Conservation (phyloP, 306 rosid genomes). For the Gastrolobium villosum region DNA sequence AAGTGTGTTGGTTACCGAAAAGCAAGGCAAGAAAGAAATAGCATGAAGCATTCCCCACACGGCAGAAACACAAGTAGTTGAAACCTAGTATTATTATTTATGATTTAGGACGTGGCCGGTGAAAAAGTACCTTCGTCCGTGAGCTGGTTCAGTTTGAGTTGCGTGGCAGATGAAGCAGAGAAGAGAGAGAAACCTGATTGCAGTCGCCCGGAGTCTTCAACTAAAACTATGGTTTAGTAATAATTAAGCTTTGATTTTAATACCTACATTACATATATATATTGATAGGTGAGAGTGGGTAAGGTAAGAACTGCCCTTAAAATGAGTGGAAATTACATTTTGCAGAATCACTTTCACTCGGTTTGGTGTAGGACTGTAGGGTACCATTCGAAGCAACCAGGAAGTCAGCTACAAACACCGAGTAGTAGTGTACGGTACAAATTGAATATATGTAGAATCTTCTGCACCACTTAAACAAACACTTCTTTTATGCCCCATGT, state of each 20-base stretch:
- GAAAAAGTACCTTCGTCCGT: neutral
- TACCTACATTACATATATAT: too few species aligned
- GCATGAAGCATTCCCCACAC: neutral
- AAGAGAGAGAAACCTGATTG: neutral
- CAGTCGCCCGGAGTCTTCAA: neutral
- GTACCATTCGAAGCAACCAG: neutral
- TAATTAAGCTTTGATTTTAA: neutral
- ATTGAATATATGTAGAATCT: neutral
- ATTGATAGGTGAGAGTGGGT: neutral
- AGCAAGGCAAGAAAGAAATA: neutral
- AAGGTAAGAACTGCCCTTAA: neutral
- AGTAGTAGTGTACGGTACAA: neutral
- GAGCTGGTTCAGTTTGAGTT: neutral
- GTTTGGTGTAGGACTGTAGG: constrained; percentile 12
- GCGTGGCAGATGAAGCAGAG: neutral
- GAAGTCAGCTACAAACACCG: neutral
- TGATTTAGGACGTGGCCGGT: neutral
- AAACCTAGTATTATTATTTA: neutral
- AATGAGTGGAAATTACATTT: neutral
- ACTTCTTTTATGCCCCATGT: neutral
- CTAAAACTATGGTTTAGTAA: neutral
- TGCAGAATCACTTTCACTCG: constrained; percentile 13
- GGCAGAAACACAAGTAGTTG: neutral
- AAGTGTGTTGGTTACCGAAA: too few species aligned
- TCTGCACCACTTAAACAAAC: neutral